Percentiles rank a stretch among this genome's conserved stretches.
These are phyloP conservation scores for Saccharum spontaneum DNA, from an alignment of 176 grass and related monocot genomes.

Conservation along the genomic window DNA sequence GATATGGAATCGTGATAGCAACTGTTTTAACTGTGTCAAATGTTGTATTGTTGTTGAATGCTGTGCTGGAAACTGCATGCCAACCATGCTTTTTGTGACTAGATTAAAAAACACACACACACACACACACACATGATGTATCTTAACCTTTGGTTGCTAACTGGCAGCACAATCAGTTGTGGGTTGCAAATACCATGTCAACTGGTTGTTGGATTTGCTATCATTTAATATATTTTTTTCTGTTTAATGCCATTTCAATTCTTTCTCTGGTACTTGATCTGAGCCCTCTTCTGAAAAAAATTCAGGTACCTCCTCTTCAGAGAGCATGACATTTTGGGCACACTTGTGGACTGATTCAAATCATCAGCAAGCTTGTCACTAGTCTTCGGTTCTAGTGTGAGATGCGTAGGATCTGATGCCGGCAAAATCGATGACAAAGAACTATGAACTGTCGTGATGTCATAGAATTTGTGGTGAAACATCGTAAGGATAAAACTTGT, in stretches of 20 bases:
- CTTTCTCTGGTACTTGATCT: not conserved
- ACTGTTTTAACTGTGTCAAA: not conserved
- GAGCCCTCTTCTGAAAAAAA: not conserved
- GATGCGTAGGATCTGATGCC: conserved; percentile 14
- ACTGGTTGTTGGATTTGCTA: not conserved
- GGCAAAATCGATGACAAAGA: not conserved
- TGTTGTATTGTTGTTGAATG: not conserved
- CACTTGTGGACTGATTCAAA: conserved; percentile 50
- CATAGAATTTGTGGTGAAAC: conserved; percentile 27
- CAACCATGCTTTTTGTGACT: not conserved
- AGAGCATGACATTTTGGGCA: conserved; percentile 62
- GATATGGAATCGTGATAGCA: not conserved
- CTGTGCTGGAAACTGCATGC: not conserved
- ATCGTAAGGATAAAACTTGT: not conserved
- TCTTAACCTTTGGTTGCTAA: not conserved
- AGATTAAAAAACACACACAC: not conserved
- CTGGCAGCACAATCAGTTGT: not conserved
- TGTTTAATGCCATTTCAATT: not conserved
- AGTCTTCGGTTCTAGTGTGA: not conserved
- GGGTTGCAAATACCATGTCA: not conserved
- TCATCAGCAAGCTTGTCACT: not conserved
- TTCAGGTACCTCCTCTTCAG: conserved; percentile 66
- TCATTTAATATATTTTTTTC: not conserved
- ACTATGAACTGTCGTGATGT: conserved; percentile 9
- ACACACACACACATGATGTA: not conserved